phyloP scores from a whole-genome alignment of 441 rosid genomes.

The Eutrema salsugineum region DNA sequence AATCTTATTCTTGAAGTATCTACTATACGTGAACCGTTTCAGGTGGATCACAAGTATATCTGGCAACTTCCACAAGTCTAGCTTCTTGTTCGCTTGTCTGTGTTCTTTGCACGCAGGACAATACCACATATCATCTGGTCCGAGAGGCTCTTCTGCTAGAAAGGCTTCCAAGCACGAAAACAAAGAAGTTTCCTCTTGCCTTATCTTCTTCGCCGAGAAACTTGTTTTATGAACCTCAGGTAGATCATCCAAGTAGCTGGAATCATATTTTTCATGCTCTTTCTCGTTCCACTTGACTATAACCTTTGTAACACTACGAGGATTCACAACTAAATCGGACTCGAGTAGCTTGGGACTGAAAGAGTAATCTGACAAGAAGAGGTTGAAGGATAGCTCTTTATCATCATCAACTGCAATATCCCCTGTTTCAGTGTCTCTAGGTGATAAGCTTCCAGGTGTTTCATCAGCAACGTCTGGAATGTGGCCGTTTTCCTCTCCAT shows the following conservation, averaged over 20 bases:
- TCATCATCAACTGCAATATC: conserved; percentile 28
- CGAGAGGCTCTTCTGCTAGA: conserved; percentile 73
- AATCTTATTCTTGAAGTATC: conserved; percentile 61
- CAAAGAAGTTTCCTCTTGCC: conserved; percentile 56
- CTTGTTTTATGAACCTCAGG: conserved; percentile 65
- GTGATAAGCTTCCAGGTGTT: conserved; percentile 34
- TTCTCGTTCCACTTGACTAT: conserved; percentile 67
- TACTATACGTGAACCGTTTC: conserved; percentile 65
- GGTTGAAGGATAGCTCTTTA: conserved; percentile 40
- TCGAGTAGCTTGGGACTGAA: conserved; percentile 42
- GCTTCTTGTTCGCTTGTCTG: conserved; percentile 70
- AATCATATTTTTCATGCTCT: conserved; percentile 59
- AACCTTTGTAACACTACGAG: conserved; percentile 43
- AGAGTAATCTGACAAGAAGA: conserved; percentile 42
- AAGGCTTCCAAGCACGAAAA: conserved; percentile 70
- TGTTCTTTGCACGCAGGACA: conserved; percentile 71
- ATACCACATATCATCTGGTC: conserved; percentile 82
- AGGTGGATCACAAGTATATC: conserved; percentile 69
- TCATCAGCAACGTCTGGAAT: conserved; percentile 43
- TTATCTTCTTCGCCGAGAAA: conserved; percentile 42
- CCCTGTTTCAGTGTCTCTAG: conserved; percentile 37
- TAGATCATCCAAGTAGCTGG: conserved; percentile 67
- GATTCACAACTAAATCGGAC: conserved; percentile 45
- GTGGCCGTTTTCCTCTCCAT: conserved; percentile 53
- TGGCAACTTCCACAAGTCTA: conserved; percentile 76